Base-by-base conservation (phyloP, 2,329 filamentous ascomycete species). In the Diaporthe ampelina region DNA sequence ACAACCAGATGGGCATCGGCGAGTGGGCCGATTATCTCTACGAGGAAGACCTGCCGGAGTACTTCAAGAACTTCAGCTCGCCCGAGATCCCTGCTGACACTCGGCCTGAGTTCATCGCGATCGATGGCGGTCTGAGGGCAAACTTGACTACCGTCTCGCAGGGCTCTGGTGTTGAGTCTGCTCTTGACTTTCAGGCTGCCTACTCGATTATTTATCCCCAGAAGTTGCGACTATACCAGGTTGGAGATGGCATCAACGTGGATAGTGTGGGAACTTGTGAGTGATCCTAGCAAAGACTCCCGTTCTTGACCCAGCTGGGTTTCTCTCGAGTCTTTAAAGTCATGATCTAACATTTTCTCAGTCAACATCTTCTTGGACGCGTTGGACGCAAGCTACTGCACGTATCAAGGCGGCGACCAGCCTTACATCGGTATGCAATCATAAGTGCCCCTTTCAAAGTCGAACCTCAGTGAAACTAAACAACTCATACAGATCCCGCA, bases 301-400 rank as follows among this genome's bases (percentile, higher is more conserved):
- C 29, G 1, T 65, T 26, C 3, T 40, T 43, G 35, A 11, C 45
- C 1, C 3, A n/a, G 15, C 8, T 24, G 17, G 8, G 29, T 2
- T 15, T 19, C 15, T 50, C 45, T 24, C 45, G 4, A 50, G 21
- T 48, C 3, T 50, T 11, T 11, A 17, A 17, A 5, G 6, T 4
- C 9, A 45, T 21, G 32, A n/a, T 74, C 78, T 75, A 57, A 78
- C 24, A 73, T 19, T 21, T 70, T 54, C 54, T 85, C 86, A 78
- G 48, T 52, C 57, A 61, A 63, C 40, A 86, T 84, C 37, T 87
- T 88, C 77, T 80, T 87, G 5, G 86, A 88, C 74, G 86, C 86
- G 68, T 81, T 88, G 10, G 86, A 88, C 77, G 86, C 86, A 1
- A 86, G 84, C 45, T 89, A 89, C 79, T 89, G 88, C 82, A 84